A percentile compares a stretch with the other conserved stretches of the same genome.
Evolutionary conservation across 345 rosid species (phyloP).

Genomic region (Brassica rapa): DNA sequence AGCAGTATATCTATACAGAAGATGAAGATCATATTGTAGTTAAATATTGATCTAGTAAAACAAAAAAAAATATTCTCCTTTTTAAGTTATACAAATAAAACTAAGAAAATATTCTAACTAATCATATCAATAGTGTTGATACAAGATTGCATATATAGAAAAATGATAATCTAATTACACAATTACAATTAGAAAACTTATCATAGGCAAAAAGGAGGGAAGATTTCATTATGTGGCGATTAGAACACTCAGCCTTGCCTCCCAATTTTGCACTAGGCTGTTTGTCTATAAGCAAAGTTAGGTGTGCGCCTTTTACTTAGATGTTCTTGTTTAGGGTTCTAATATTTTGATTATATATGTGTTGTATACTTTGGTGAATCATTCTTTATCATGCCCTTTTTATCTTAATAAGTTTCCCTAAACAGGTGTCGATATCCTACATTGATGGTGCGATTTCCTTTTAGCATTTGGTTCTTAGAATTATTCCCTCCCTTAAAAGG

Average conservation of each 20-base stretch:
- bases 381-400: background rate
- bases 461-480: conserved; percentile 30
- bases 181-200: background rate
- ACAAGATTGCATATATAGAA: background rate
- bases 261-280: background rate
- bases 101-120: background rate
- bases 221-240: background rate
- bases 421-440: conserved; percentile 36
- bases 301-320: conserved; percentile 11
- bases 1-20: background rate
- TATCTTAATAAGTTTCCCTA: conserved; percentile 24
- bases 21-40: background rate
- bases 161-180: background rate
- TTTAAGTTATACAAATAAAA: background rate
- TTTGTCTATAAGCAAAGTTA: conserved; percentile 13
- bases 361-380: background rate
- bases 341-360: conserved; percentile 7
- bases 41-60: background rate
- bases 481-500: conserved; percentile 27
- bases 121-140: background rate
- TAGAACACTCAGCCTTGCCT: background rate
- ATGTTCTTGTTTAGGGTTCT: conserved; percentile 18
- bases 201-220: background rate
- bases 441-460: conserved; percentile 16
- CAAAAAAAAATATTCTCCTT: background rate